Conservation (phyloP, 2,329 filamentous ascomycete genomes). For the Colletotrichum shisoi region DNA sequence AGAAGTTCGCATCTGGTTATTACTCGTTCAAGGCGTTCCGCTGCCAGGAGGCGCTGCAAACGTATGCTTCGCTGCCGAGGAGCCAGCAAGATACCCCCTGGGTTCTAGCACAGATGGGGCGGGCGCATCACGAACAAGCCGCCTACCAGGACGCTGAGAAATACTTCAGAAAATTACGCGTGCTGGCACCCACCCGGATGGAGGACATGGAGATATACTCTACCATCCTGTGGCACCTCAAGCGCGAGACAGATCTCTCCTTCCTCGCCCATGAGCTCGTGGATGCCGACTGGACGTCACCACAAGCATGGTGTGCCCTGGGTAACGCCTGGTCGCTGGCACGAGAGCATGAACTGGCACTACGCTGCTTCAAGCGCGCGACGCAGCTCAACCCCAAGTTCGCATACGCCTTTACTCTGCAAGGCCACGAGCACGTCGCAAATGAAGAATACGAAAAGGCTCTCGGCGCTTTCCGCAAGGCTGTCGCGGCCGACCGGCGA, state of each 20-base stretch:
- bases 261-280: slow-evolving; percentile 91
- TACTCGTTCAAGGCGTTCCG: slow-evolving; percentile 80
- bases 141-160: slow-evolving; percentile 87
- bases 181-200: slow-evolving; percentile 79
- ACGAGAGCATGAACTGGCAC: slow-evolving; percentile 90
- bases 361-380: slow-evolving; percentile 92
- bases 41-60: slow-evolving; percentile 77
- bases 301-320: slow-evolving; percentile 93
- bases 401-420: slow-evolving; percentile 93
- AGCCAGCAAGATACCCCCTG: slow-evolving; percentile 89
- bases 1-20: slow-evolving; percentile 82
- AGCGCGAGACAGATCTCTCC: slow-evolving; percentile 88
- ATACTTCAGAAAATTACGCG: slow-evolving; percentile 80
- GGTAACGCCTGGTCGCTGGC: slow-evolving; percentile 95
- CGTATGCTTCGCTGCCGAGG: slow-evolving; percentile 74
- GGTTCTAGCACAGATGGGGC: slow-evolving; percentile 89
- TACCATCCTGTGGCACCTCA: slow-evolving; percentile 97
- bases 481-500: slow-evolving; percentile 82
- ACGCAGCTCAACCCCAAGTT: slow-evolving; percentile 90
- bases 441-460: slow-evolving; percentile 99
- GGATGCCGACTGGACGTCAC: slow-evolving; percentile 85
- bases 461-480: slow-evolving; percentile 82
- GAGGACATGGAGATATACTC: slow-evolving; percentile 99
- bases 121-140: slow-evolving; percentile 89
- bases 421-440: slow-evolving; percentile 92